These are phyloP conservation scores for Croton setiger DNA, from an alignment of 441 rosid genomes.

Conservation along the genomic window DNA sequence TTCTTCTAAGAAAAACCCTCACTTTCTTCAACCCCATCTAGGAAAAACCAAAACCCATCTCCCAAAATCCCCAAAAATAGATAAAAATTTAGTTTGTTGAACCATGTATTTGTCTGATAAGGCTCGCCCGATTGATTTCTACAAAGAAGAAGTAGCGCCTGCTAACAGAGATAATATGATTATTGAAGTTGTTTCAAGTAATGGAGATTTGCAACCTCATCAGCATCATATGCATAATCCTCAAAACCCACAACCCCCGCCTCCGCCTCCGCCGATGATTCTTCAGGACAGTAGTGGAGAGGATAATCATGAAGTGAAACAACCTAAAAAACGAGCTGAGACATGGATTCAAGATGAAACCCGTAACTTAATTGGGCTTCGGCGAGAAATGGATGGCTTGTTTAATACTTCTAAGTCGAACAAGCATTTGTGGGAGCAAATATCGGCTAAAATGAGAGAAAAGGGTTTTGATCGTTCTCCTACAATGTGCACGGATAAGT, in stretches of 20 bases:
- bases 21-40: conserved; percentile 17
- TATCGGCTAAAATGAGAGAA: conserved; percentile 81
- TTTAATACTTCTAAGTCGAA: conserved; percentile 96
- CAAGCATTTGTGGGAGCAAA: conserved; percentile 97
- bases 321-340: conserved; percentile 95
- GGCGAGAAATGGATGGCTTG: conserved; percentile 78
- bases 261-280: conserved; percentile 44
- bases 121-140: conserved; percentile 65
- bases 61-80: conserved; percentile 2
- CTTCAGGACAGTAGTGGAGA: conserved; percentile 75
- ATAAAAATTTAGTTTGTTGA: not conserved
- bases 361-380: conserved; percentile 59
- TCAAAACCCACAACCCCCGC: conserved; percentile 18
- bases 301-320: conserved; percentile 71
- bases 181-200: conserved; percentile 61
- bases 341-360: conserved; percentile 98
- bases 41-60: not conserved
- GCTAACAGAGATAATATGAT: conserved; percentile 75
- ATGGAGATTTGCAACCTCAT: conserved; percentile 53
- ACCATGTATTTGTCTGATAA: conserved; percentile 80
- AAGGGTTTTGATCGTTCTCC: conserved; percentile 96
- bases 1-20: conserved; percentile 10
- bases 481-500: conserved; percentile 97
- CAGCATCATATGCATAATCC: conserved; percentile 33
- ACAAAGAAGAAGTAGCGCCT: conserved; percentile 56